These are phyloP conservation scores for Colletotrichum sp. DNA, from an alignment of 2,329 filamentous ascomycete species.

Conservation along the genomic window DNA sequence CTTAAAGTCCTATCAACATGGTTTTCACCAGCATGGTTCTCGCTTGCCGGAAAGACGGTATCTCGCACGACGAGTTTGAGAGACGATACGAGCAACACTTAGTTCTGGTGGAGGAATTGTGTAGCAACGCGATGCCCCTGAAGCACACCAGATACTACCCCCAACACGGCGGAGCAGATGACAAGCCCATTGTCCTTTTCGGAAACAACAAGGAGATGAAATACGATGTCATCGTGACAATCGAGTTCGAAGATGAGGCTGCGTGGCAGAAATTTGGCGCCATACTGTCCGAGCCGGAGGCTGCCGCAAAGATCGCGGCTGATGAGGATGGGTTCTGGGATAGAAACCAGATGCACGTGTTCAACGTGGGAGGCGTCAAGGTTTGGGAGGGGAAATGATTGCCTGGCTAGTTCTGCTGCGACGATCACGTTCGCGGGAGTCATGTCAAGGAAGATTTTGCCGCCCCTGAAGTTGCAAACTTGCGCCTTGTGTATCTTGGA, in stretches of 20 bases:
- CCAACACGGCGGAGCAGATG: neutral
- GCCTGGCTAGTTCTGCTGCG: neutral
- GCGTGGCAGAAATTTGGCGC: neutral
- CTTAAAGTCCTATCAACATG: neutral
- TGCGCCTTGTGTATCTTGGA: neutral
- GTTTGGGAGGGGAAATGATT: constrained; percentile 6
- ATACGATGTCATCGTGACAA: neutral
- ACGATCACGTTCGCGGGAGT: neutral
- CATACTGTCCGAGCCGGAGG: neutral
- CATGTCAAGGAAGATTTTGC: neutral
- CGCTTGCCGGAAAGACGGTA: neutral
- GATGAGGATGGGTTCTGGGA: constrained; percentile 15
- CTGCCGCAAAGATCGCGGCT: neutral
- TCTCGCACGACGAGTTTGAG: constrained; percentile 9
- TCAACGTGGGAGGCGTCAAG: neutral
- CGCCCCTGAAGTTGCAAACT: neutral
- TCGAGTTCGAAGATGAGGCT: constrained; percentile 3
- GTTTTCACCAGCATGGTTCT: constrained; percentile 4
- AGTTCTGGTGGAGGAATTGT: neutral
- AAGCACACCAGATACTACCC: constrained; percentile 5
- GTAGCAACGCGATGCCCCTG: constrained; percentile 3
- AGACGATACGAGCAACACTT: constrained; percentile 10
- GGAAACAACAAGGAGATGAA: neutral
- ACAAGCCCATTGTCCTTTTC: neutral
- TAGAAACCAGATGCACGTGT: neutral